Evolutionary conservation across 495 filamentous ascomycete genomes (phyloP), one percentile per base, ranked within the genome.

Genomic region (Trichoderma reesei): DNA sequence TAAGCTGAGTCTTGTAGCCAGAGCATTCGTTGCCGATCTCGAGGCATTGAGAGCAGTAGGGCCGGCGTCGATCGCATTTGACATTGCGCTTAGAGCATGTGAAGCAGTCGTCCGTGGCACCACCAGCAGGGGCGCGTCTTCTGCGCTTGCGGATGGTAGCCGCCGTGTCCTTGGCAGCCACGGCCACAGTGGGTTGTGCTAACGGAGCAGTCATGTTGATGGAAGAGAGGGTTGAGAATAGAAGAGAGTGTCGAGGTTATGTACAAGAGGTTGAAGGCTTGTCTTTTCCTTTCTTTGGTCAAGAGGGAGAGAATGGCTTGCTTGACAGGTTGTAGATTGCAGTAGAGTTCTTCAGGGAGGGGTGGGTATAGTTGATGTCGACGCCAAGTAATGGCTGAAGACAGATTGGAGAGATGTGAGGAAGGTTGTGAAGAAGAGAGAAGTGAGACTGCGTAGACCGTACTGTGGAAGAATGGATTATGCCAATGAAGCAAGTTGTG

Each of bases 1-100:
- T 98, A 78, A 98, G 83, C 59, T 92, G 90, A 26, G 94, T 98
- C 77, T 95, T 94, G 80, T 98, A 98, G 66, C 94, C 94, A 51
- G 90, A 91, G 79, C 94, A 98, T 73, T 96, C 91, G 71, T 90
- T 93, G 64, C 91, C 90, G 65, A 88, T 78, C 63, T 96, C 92
- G 60, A 98, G 83, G 75, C 94, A 98, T 73, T 91, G 92, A 56
- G 90, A 91, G 74, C 94, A 98, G 74, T 97, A 98, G 14, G 94
- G 94, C 67, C 94, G 84, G 72, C 90, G 85, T 61, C 94, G 86
- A 76, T 98, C 94, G 78, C 94, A 98, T 73, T 90, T 89, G 62
- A 85, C 82, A 61, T 87, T 86, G 67, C 87, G 84, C 71, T 91
- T 93, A 68, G 86, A 81, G 78, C 94, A 98, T 39, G 93, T 88